phyloP scores from a whole-genome alignment of 331 rosid species.

The Rosa hybrid region DNA sequence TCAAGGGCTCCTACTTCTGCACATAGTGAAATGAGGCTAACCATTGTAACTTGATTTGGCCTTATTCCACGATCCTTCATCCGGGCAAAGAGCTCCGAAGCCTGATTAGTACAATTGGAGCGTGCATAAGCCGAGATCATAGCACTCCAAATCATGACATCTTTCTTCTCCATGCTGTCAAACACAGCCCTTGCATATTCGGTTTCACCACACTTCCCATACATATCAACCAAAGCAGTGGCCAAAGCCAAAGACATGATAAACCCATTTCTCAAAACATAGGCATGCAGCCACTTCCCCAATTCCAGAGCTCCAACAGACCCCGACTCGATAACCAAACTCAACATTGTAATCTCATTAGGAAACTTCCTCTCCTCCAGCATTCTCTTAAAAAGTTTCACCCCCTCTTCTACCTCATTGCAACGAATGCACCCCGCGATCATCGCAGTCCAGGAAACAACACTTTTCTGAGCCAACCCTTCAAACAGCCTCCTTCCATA shows the following conservation, averaged over 20 bases:
- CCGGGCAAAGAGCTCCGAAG: constrained; percentile 39
- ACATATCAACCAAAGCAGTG: constrained; percentile 68
- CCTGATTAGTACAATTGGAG: constrained; percentile 35
- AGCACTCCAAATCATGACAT: constrained; percentile 60
- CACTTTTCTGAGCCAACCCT: constrained; percentile 35
- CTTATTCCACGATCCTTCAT: constrained; percentile 45
- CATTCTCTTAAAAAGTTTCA: constrained; percentile 41
- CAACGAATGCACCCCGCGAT: constrained; percentile 44
- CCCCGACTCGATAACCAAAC: constrained; percentile 58
- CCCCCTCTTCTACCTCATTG: constrained; percentile 38
- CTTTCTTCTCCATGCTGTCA: constrained; percentile 35
- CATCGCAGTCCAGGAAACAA: constrained; percentile 59
- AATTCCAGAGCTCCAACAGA: constrained; percentile 36
- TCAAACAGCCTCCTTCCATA: constrained; percentile 45
- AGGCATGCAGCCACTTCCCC: constrained; percentile 61
- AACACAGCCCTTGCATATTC: constrained; percentile 51
- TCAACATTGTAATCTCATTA: constrained; percentile 64
- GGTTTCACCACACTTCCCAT: constrained; percentile 62
- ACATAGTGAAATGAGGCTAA: constrained; percentile 50
- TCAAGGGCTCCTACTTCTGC: constrained; percentile 67
- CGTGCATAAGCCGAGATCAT: constrained; percentile 63
- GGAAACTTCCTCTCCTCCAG: constrained; percentile 44
- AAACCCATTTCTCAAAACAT: constrained; percentile 51
- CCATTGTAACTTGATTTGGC: constrained; percentile 63
- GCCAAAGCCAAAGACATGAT: constrained; percentile 47